A percentile compares a stretch with the other conserved stretches of the same genome.
Conservation (phyloP, 1,284 basidiomycete genomes). For the Apiotrichum sp. region DNA sequence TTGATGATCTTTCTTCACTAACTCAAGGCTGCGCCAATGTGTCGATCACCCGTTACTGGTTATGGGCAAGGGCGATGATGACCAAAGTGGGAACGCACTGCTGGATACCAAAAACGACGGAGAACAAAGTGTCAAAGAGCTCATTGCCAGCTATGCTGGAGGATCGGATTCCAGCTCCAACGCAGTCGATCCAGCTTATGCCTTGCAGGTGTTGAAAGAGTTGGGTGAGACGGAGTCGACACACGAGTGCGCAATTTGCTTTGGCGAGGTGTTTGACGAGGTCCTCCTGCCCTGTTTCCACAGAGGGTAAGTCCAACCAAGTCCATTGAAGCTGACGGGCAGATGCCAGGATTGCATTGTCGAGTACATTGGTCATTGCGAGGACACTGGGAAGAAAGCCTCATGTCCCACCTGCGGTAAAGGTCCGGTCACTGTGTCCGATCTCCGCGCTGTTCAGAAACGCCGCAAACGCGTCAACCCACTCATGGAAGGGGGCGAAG, state of each 20-base stretch:
- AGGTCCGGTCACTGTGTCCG: conserved; percentile 31
- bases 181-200: conserved; percentile 51
- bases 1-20: not conserved
- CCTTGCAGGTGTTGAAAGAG: conserved; percentile 60
- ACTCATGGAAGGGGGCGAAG: not conserved
- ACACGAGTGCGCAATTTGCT: conserved; percentile 72
- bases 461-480: conserved; percentile 43
- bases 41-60: conserved; percentile 79
- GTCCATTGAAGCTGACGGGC: conserved; percentile 8
- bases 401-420: conserved; percentile 43
- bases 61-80: conserved; percentile 48
- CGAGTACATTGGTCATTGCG: conserved; percentile 43
- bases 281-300: conserved; percentile 72
- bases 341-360: conserved; percentile 48
- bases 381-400: conserved; percentile 41
- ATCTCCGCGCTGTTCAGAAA: conserved; percentile 38
- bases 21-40: conserved; percentile 66
- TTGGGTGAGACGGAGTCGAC: conserved; percentile 48
- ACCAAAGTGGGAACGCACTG: conserved; percentile 49
- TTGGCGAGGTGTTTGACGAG: conserved; percentile 51
- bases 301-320: conserved; percentile 55
- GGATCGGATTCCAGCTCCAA: conserved; percentile 41
- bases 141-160: conserved; percentile 60
- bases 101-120: conserved; percentile 48
- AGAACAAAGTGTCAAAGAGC: conserved; percentile 54